These are phyloP conservation scores for Dioscorea alata DNA, from an alignment of 106 monocot genomes.

Conservation along the genomic window DNA sequence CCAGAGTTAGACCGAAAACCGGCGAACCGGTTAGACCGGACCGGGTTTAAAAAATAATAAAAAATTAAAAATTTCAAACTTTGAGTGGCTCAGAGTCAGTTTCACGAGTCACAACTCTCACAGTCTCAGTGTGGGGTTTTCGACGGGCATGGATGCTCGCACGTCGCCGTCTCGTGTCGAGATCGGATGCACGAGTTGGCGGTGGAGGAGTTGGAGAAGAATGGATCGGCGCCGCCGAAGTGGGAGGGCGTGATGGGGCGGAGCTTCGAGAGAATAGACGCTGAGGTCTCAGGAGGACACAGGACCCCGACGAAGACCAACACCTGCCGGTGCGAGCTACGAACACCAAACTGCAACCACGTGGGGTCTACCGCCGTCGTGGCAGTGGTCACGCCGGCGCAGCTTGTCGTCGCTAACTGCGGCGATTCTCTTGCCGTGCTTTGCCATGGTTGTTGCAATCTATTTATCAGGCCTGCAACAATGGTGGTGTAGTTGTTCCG, in stretches of 20 bases:
- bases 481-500: conserved; percentile 40
- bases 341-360: conserved; percentile 42
- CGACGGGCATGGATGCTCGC: conserved; percentile 96
- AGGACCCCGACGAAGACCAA: not conserved
- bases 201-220: conserved; percentile 33
- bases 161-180: conserved; percentile 74
- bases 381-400: conserved; percentile 25
- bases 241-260: conserved; percentile 55
- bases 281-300: conserved; percentile 21
- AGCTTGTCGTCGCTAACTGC: conserved; percentile 51
- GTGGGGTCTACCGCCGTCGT: conserved; percentile 87
- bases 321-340: too few species aligned
- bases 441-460: too few species aligned
- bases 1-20: too few species aligned
- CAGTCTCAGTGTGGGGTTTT: conserved; percentile 78
- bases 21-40: too few species aligned
- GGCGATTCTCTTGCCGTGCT: conserved; percentile 81
- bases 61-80: too few species aligned
- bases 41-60: too few species aligned
- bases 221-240: not conserved
- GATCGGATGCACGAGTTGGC: conserved; percentile 80
- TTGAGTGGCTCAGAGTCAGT: too few species aligned
- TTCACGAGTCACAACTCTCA: too few species aligned
- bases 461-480: too few species aligned
- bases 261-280: conserved; percentile 54